Percentiles rank a stretch among this genome's conserved stretches.
These are phyloP conservation scores for Tuber indicum DNA, from an alignment of 495 filamentous ascomycete genomes.

Conservation along the genomic window DNA sequence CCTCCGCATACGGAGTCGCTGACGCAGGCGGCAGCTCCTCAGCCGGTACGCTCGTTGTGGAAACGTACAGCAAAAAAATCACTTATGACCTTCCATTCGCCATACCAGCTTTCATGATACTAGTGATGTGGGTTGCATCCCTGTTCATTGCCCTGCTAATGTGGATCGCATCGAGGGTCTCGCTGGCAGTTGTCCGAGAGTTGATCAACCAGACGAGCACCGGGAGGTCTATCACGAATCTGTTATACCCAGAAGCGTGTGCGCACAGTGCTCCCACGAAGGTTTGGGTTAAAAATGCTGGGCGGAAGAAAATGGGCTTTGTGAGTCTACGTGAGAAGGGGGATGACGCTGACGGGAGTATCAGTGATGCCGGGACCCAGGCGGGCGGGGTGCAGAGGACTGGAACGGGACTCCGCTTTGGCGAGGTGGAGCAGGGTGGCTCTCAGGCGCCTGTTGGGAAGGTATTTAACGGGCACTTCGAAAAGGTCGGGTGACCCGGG, in stretches of 20 bases:
- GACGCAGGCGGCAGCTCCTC: neutral
- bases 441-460: neutral
- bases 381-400: neutral
- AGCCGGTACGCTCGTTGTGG: slow-evolving; percentile 19
- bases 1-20: slow-evolving; percentile 4
- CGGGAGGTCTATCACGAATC: slow-evolving; percentile 12
- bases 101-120: slow-evolving; percentile 42
- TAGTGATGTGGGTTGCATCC: slow-evolving; percentile 13
- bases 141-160: slow-evolving; percentile 3
- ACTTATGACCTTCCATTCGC: slow-evolving; percentile 43
- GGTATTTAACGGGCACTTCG: neutral
- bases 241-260: slow-evolving; percentile 10
- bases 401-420: neutral
- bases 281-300: slow-evolving; percentile 6
- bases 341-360: neutral
- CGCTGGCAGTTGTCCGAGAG: neutral
- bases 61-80: slow-evolving; percentile 33
- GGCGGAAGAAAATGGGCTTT: slow-evolving; percentile 8
- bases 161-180: slow-evolving; percentile 5
- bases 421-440: neutral
- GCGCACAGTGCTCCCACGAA: slow-evolving; percentile 2
- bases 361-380: neutral
- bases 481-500: neutral
- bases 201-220: slow-evolving; percentile 19
- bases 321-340: neutral